Base-by-base conservation (phyloP, 306 rosid species). In the Aeschynomene evenia region DNA sequence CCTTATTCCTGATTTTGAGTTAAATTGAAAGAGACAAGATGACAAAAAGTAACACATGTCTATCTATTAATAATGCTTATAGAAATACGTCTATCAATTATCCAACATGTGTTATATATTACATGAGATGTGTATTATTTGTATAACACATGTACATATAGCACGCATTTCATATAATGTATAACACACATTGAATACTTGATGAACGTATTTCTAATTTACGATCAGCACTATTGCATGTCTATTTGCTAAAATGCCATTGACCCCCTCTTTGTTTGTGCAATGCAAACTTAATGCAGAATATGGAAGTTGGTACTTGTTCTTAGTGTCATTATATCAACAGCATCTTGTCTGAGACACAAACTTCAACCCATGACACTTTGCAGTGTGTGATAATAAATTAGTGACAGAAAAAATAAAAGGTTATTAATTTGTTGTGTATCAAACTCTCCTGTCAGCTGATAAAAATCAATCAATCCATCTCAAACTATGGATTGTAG, bases 341-440 rank as follows among this genome's bases (percentile, higher is more conserved):
- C 79, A 65, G 34, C n/a, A 23, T 71, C 26, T 72, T 81, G 72
- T 72, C 36, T 11, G 53, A 73, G 64, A 28, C 70, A 63, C n/a
- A 71, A 70, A 74, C 63, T 43, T 77, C 31, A 81, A 71, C 18
- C 31, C 50, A 57, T 80, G 81, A 51, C 81, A 58, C 57, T 43
- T 70, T 66, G 76, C 48, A 46, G 72, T 51, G 33, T 49, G 12
- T 1, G 9, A 49, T 40, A 31, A 49, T 40, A 31, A 63, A 40
- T 39, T 21, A 63, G 33, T 64, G 68, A 15, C 58, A 40, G 62
- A 53, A 28, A 40, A 3, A 16, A 4, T 5, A 8, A 34, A 34
- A 34, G 40, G 40, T 34, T 34, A 34, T 51, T 16, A 52, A n/a
- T 67, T 50, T 51, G 12, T 22, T 37, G 70, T 42, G 1, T 73